Percentiles rank a stretch among this genome's conserved stretches.
Conservation (phyloP, 2,329 filamentous ascomycete species). For the Thelonectria rubi region DNA sequence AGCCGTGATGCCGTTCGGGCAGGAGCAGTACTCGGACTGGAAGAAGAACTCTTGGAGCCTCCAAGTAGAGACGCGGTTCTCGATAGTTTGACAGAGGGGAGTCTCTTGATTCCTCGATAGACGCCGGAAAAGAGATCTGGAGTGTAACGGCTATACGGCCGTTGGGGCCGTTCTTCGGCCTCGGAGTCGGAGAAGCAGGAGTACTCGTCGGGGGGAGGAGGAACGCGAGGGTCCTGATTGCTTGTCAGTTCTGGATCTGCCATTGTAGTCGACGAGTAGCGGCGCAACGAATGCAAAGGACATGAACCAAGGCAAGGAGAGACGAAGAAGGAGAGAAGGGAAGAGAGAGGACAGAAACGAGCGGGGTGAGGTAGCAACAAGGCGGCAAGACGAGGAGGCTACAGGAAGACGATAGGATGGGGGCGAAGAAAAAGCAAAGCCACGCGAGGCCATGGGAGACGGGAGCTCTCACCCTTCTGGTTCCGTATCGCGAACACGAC, state of each 20-base stretch:
- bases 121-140: constrained; percentile 61
- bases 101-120: constrained; percentile 61
- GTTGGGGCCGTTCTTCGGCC: constrained; percentile 49
- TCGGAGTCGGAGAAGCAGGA: constrained; percentile 57
- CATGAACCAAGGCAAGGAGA: constrained; percentile 26
- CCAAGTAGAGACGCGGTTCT: constrained; percentile 56
- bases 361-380: constrained; percentile 7
- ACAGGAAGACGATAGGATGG: constrained; percentile 12
- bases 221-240: constrained; percentile 41
- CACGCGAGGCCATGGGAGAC: constrained; percentile 21
- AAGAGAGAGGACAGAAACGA: constrained; percentile 7
- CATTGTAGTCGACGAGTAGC: constrained; percentile 35
- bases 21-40: constrained; percentile 30
- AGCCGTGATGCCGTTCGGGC: constrained; percentile 29
- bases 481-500: constrained; percentile 41
- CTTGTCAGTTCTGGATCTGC: constrained; percentile 45
- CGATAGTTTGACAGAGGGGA: constrained; percentile 54
- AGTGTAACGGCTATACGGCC: constrained; percentile 45
- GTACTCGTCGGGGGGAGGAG: constrained; percentile 41
- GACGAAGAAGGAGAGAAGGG: neutral
- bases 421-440: constrained; percentile 17
- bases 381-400: neutral
- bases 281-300: constrained; percentile 23
- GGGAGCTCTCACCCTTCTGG: constrained; percentile 32
- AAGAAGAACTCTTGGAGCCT: constrained; percentile 44